phyloP scores from a whole-genome alignment of 2,329 filamentous ascomycete species.

The Penicillium brevicompactum region DNA sequence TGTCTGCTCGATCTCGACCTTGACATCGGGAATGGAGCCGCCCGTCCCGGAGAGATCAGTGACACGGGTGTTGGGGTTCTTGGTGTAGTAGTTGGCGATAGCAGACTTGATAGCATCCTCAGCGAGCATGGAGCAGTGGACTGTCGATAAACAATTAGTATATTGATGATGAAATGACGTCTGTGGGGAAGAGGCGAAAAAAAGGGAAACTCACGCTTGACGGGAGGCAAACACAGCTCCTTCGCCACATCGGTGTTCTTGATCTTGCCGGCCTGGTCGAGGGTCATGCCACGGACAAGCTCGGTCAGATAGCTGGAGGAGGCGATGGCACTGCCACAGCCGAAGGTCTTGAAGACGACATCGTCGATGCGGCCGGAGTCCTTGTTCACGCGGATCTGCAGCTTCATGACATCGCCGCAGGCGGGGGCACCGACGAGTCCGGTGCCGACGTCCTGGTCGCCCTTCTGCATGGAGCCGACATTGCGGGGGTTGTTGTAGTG shows the following conservation, averaged over 20 bases:
- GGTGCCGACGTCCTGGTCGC: slow-evolving; percentile 80
- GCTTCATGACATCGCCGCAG: slow-evolving; percentile 90
- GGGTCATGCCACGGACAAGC: slow-evolving; percentile 90
- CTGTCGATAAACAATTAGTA: slow-evolving; percentile 44
- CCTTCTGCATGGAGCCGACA: slow-evolving; percentile 78
- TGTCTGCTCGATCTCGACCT: slow-evolving; percentile 48
- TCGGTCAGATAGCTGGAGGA: slow-evolving; percentile 93
- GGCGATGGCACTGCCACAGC: slow-evolving; percentile 91
- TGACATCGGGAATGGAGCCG: slow-evolving; percentile 63
- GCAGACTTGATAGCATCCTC: slow-evolving; percentile 92
- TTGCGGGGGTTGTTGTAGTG: slow-evolving; percentile 81
- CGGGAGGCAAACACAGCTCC: slow-evolving; percentile 88
- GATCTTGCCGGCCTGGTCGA: slow-evolving; percentile 90
- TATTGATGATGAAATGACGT: neutral
- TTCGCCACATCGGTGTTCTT: slow-evolving; percentile 98
- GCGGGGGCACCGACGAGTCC: slow-evolving; percentile 89
- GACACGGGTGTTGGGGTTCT: slow-evolving; percentile 74
- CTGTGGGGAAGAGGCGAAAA: neutral
- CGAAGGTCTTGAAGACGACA: slow-evolving; percentile 98
- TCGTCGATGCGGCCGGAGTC: slow-evolving; percentile 86
- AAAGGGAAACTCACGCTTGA: slow-evolving; percentile 68
- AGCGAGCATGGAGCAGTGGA: slow-evolving; percentile 90
- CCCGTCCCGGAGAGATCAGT: slow-evolving; percentile 78
- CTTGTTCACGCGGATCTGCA: slow-evolving; percentile 90
- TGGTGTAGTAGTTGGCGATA: slow-evolving; percentile 87